Percentiles rank a stretch among this genome's conserved stretches.
These are phyloP conservation scores for Thozetella sp. DNA, from an alignment of 495 filamentous ascomycete species.

Conservation along the genomic window DNA sequence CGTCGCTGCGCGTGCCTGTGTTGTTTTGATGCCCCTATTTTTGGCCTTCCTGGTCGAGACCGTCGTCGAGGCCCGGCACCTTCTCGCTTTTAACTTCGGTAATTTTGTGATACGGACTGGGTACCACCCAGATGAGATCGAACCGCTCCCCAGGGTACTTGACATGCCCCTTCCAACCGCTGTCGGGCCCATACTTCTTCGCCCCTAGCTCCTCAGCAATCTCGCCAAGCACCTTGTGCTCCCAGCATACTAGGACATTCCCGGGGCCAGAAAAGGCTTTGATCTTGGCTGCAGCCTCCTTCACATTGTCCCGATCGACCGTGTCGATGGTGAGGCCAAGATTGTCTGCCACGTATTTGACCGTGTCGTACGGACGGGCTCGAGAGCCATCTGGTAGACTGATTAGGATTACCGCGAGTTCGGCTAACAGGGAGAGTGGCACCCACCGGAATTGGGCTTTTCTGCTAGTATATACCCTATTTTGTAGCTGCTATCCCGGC, in stretches of 20 bases:
- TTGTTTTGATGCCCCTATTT: too few relatives aligned
- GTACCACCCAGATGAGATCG: conserved; percentile 44
- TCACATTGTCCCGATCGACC: conserved; percentile 41
- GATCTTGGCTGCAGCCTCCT: conserved; percentile 41
- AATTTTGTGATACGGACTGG: conserved; percentile 33
- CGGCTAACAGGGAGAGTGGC: neutral
- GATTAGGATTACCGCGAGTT: neutral
- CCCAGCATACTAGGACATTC: conserved; percentile 58
- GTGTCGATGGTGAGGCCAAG: conserved; percentile 48
- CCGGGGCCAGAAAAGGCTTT: conserved; percentile 39
- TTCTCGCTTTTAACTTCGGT: conserved; percentile 32
- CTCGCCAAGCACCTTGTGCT: conserved; percentile 44
- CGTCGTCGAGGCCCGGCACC: conserved; percentile 30
- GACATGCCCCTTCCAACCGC: conserved; percentile 30
- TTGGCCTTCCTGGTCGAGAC: too few relatives aligned
- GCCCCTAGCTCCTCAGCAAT: conserved; percentile 43
- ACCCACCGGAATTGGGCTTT: conserved; percentile 43
- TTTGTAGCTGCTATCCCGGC: conserved; percentile 38
- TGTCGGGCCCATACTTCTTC: conserved; percentile 32
- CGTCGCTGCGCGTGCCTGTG: too few relatives aligned
- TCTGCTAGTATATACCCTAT: conserved; percentile 52
- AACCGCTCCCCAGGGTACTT: conserved; percentile 28
- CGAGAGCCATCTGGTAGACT: conserved; percentile 42
- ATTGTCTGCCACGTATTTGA: conserved; percentile 44
- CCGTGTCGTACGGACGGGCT: conserved; percentile 48